Base-by-base conservation (phyloP, 2,329 filamentous ascomycete species). In the Fusarium lyarnte region DNA sequence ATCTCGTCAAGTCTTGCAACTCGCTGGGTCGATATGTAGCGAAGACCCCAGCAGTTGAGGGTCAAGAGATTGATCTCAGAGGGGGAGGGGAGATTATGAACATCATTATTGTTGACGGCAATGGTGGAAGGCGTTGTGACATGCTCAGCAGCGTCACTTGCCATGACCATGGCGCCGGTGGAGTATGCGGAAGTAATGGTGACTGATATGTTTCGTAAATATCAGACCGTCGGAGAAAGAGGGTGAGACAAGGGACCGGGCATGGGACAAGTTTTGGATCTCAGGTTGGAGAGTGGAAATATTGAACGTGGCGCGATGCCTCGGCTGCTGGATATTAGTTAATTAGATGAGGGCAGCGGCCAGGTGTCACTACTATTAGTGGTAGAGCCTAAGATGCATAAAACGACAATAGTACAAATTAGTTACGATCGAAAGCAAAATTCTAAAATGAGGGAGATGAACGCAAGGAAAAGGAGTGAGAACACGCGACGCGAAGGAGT, bases 41-140 rank as follows among this genome's bases (percentile, higher is more conserved):
- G 95, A 69, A 98, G 90, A 57, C 96, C 96, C 95, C 96, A 98
- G 89, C 94, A 98, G 83, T 99, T 99, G 81, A 97, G 89, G 8
- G 94, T 96, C 73, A 98, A 85, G 75, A 98, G 87, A 78, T 93
- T 92, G 79, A 98, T 88, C 64, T 91, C 87, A 36, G 84, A 84
- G 23, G 87, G 89, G 74, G 84, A 84, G 23, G 87, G 89, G 74
- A 78, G 80, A n/a, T 57, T 45, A 11, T 77, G 72, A 60, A 78
- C 76, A 70, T 79, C 80, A 45, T 72, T 53, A 38, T 73, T 67
- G 43, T 64, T 31, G 57, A 61, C 51, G 53, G 46, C 57, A 52
- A 70, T 69, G 23, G 70, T 73, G 57, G 69, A 72, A 55, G 72
- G 68, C 43, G 71, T 72, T 29, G 70, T 72, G 63, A 73, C 59